Evolutionary conservation across 257 asterid genomes (phyloP), one percentile per base, ranked within the genome.

Genomic region (Henckelia pumila): DNA sequence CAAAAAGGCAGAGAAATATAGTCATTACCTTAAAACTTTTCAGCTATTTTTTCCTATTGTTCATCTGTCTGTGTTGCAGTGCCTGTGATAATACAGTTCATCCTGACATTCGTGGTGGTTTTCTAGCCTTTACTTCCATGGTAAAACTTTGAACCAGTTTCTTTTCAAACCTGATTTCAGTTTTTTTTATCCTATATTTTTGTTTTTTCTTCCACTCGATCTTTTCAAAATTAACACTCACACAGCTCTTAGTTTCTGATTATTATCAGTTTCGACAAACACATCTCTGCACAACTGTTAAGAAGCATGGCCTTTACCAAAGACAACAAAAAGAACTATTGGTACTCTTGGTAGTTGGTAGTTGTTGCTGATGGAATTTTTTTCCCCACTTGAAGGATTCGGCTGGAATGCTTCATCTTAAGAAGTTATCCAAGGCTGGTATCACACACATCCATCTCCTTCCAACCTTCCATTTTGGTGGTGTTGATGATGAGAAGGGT

Each of bases 391-490:
- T 86, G 79, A 80, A 93, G 98, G 90, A 83, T 73, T 86, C 98
- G 28, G 95, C 88, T 69, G 98, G 97, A 72, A 80, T 89, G 80
- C 84, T 58, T 71, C 98, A 93, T 66, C 84, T 93, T 44, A 84
- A 83, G 80, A 88, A 74, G 80, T 76, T 93, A 79, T 86, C 96
- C n/a, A 8, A 35, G 72, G 94, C 97, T 44, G 98, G 98, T 60
- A 66, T 93, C 71, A 85, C 97, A 33, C 97, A 93, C 63, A 74
- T 93, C 66, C 98, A 90, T 83, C 83, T 93, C 69, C 84, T 93
- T 71, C 97, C 98, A 28, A 88, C 96, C 72, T 93, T 77, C 77
- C 98, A 93, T 30, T 93, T 90, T 83, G 96, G 85, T 72, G 96
- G 88, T 29, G 97, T 89, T 71, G 88, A 90, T 64, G 98, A 93